Evolutionary conservation across 352 stramenopile genomes (phyloP).

Genomic region (Elongisporangium anandrum): DNA sequence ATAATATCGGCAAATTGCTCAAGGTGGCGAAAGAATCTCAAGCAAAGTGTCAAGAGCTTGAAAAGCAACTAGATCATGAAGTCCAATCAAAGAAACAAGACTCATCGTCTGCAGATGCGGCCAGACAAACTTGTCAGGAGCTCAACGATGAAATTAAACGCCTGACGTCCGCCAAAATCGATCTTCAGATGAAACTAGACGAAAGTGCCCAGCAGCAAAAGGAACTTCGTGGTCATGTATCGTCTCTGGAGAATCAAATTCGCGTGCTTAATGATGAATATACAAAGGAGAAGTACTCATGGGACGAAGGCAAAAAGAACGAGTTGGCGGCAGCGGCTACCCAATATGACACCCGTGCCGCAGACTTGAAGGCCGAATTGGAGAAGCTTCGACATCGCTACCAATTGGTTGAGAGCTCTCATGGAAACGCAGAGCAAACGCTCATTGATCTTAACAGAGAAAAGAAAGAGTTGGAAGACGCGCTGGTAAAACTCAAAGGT

Average conservation of each 20-base stretch:
- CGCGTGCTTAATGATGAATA: slow-evolving; percentile 19
- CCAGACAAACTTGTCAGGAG: slow-evolving; percentile 7
- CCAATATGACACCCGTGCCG: slow-evolving; percentile 15
- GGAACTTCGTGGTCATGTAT: slow-evolving; percentile 23
- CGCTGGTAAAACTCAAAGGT: slow-evolving; percentile 22
- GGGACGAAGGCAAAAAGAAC: slow-evolving; percentile 14
- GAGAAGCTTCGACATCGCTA: background rate
- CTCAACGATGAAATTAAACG: slow-evolving; percentile 14
- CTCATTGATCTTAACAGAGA: slow-evolving; percentile 12
- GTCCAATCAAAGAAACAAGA: slow-evolving; percentile 13
- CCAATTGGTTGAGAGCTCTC: background rate
- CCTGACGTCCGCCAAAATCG: slow-evolving; percentile 15
- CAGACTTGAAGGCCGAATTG: background rate
- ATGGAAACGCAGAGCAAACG: slow-evolving; percentile 2
- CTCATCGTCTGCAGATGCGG: background rate
- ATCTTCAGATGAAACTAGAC: slow-evolving; percentile 25
- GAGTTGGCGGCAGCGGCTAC: slow-evolving; percentile 19
- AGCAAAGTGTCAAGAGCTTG: slow-evolving; percentile 21
- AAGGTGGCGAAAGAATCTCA: slow-evolving; percentile 42
- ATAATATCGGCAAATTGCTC: slow-evolving; percentile 55
- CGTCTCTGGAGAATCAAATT: slow-evolving; percentile 25
- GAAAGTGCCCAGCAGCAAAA: slow-evolving; percentile 22
- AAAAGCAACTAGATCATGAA: slow-evolving; percentile 21
- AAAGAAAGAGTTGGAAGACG: slow-evolving; percentile 22
- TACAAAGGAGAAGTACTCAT: slow-evolving; percentile 12